Base-by-base conservation (phyloP, 495 filamentous ascomycete species). In the Patellaria atrata region DNA sequence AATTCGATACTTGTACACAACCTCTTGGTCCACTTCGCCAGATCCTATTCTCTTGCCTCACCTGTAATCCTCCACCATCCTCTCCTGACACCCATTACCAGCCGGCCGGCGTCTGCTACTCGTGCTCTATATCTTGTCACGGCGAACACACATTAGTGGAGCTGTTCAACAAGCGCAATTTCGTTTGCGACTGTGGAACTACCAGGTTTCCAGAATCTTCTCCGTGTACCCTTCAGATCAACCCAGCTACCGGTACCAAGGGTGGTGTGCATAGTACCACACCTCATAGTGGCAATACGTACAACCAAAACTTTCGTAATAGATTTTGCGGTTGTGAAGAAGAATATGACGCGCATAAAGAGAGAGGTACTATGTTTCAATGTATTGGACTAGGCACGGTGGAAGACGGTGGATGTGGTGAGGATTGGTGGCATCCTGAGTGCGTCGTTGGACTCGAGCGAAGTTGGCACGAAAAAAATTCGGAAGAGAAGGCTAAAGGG, bases 331-430 rank as follows among this genome's bases (percentile, higher is more conserved):
- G 79, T 9, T 99, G 91, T 50, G 72, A 67, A 18, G 73, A 83
- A 47, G 67, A 83, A 33, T 99, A 99, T 50, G 75, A 91, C 48
- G 70, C 84, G 0, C 61, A 83, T 25, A 62, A 76, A 50, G 83
- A 99, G 55, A 86, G 83, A 45, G 89, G 89, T 1, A 94, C 84
- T n/a, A 99, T 99, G 91, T 96, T 87, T 52, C 91, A 99, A 58
- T 99, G 91, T 54, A 54, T 96, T 2, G 84, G 85, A 0, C 65
- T 99, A 3, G 85, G 83, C 0, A 75, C 73, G 0, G 70, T 70
- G 22, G 78, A 78, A 44, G 75, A 77, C 3, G 83, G 82, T 6
- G 85, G 84, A 3, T 99, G 91, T 58, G 86, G 89, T 3, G 91
- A 99, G 61, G 91, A 99, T 55, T 99, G 91, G 91, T 99, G 84